A percentile compares a stretch with the other conserved stretches of the same genome.
Evolutionary conservation across 495 filamentous ascomycete species (phyloP).

Genomic region (Talaromyces thailandensis): DNA sequence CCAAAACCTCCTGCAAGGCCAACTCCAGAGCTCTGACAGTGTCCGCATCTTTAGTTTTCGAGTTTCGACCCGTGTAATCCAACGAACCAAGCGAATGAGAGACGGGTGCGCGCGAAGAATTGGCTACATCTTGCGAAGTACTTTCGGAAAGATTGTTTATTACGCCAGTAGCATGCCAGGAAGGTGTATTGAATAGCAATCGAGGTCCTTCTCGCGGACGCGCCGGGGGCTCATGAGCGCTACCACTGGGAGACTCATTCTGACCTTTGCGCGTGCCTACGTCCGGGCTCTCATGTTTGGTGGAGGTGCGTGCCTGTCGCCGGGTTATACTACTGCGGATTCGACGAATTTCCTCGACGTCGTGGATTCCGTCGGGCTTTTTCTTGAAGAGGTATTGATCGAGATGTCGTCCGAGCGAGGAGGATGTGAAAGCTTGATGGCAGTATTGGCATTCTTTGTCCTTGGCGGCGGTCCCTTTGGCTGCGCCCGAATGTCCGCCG

Average conservation of each 20-base stretch:
- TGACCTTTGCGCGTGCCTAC: slow-evolving; percentile 20
- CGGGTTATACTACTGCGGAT: slow-evolving; percentile 76
- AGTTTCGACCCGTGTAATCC: slow-evolving; percentile 49
- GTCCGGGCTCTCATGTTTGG: slow-evolving; percentile 45
- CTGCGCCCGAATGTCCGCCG: slow-evolving; percentile 17
- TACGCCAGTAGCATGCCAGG: slow-evolving; percentile 74
- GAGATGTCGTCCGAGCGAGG: slow-evolving; percentile 83
- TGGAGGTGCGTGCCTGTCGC: slow-evolving; percentile 59
- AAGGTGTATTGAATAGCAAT: slow-evolving; percentile 50
- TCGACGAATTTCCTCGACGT: slow-evolving; percentile 78
- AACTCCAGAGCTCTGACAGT: slow-evolving; percentile 72
- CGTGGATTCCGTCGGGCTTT: slow-evolving; percentile 80
- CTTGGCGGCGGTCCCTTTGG: slow-evolving; percentile 46
- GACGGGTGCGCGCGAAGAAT: slow-evolving; percentile 29
- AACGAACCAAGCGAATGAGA: slow-evolving; percentile 40
- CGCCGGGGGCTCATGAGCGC: slow-evolving; percentile 13
- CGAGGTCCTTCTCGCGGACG: slow-evolving; percentile 34
- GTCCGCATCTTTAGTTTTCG: slow-evolving; percentile 54
- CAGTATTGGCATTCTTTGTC: slow-evolving; percentile 83
- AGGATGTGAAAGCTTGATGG: slow-evolving; percentile 77
- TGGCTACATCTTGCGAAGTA: slow-evolving; percentile 24
- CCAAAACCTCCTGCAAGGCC: slow-evolving; percentile 70
- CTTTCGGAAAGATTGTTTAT: slow-evolving; percentile 63
- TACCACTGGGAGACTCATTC: slow-evolving; percentile 14
- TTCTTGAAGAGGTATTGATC: slow-evolving; percentile 84